Conservation (phyloP, 768 basidiomycete species). For the Cubamyces sp. region DNA sequence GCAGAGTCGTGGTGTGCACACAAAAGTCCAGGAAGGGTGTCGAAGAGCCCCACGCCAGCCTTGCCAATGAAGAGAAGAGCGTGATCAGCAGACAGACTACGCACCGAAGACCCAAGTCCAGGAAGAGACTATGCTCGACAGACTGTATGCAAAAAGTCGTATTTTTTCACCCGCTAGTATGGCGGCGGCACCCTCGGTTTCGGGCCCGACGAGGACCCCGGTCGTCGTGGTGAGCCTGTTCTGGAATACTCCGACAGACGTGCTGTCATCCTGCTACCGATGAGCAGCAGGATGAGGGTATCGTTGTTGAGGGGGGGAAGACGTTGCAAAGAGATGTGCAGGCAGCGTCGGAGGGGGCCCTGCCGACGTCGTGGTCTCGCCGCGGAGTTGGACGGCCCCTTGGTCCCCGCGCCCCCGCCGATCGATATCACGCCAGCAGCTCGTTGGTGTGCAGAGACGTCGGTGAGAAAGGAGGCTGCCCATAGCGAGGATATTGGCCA, state of each 20-base stretch:
- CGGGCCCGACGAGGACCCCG: background rate
- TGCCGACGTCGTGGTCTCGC: background rate
- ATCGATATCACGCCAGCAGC: background rate
- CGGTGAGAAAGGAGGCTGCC: too few relatives aligned
- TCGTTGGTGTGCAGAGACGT: background rate
- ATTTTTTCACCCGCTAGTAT: constrained; percentile 10
- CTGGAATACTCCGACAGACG: background rate
- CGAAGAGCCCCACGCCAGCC: background rate
- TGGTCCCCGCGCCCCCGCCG: background rate
- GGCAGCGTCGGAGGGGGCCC: background rate
- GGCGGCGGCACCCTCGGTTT: background rate
- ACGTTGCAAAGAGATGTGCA: background rate
- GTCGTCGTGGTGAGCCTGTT: constrained; percentile 6
- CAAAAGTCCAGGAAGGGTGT: too few relatives aligned
- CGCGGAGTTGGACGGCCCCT: background rate
- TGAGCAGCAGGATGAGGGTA: constrained; percentile 12
- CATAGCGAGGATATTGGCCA: too few relatives aligned
- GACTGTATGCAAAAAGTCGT: background rate
- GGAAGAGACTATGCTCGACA: constrained; percentile 4
- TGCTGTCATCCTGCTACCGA: background rate
- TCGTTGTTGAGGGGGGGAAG: constrained; percentile 2
- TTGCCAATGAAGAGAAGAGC: constrained; percentile 1
- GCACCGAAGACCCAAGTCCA: constrained; percentile 4
- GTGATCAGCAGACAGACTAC: background rate
- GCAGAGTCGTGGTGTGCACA: background rate